These are phyloP conservation scores for Copromyces sp. DNA, from an alignment of 495 filamentous ascomycete genomes.

Conservation along the genomic window DNA sequence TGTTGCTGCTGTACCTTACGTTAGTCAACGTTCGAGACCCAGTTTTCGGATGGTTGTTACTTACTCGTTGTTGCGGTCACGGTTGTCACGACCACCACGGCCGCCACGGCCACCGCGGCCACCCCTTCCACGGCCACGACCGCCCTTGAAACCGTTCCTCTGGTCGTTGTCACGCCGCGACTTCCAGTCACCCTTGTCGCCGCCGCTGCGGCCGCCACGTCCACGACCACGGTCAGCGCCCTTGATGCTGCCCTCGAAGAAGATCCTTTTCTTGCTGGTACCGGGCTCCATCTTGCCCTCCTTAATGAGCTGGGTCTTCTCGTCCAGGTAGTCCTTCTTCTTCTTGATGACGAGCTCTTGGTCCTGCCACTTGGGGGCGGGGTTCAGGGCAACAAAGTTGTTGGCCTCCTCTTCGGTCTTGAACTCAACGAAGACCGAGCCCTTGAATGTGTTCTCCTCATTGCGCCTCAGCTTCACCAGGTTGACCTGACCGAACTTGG, in stretches of 20 bases:
- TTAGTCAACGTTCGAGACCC: conserved; percentile 11
- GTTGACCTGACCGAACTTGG: conserved; percentile 65
- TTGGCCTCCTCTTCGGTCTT: conserved; percentile 59
- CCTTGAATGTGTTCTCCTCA: conserved; percentile 66
- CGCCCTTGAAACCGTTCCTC: conserved; percentile 46
- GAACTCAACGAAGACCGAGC: conserved; percentile 92
- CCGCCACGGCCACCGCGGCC: conserved; percentile 33
- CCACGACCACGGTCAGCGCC: conserved; percentile 15
- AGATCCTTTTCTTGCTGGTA: conserved; percentile 10
- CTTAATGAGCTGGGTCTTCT: conserved; percentile 67
- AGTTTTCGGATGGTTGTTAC: not conserved
- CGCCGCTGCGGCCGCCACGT: conserved; percentile 20
- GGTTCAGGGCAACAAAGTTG: conserved; percentile 64
- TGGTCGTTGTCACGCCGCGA: conserved; percentile 56
- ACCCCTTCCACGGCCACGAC: conserved; percentile 31
- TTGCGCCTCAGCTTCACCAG: conserved; percentile 80
- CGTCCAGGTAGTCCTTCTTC: conserved; percentile 78
- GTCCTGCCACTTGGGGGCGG: conserved; percentile 74
- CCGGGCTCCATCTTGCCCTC: conserved; percentile 56
- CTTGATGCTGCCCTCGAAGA: conserved; percentile 29
- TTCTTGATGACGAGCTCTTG: conserved; percentile 63
- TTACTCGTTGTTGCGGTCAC: conserved; percentile 22
- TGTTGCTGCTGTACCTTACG: conserved; percentile 20
- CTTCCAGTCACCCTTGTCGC: conserved; percentile 47
- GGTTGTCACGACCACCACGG: conserved; percentile 27